These are phyloP conservation scores for Dictyostelium citrinum DNA, from an alignment of 78 protist species.

Conservation along the genomic window DNA sequence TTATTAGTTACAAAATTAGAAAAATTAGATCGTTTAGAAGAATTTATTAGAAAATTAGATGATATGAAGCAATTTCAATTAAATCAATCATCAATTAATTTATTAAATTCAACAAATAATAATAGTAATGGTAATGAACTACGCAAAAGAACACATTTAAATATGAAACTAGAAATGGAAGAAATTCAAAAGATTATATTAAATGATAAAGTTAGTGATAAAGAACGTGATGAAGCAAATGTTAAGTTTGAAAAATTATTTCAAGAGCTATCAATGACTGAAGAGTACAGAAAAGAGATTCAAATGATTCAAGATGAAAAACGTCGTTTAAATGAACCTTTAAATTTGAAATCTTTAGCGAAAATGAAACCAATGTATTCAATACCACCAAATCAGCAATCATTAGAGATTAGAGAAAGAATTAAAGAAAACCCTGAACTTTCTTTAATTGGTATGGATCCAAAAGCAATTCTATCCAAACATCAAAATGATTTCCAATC, in stretches of 20 bases:
- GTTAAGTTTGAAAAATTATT: slow-evolving; percentile 72
- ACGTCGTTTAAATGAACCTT: slow-evolving; percentile 51
- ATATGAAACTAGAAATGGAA: slow-evolving; percentile 60
- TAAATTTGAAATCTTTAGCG: slow-evolving; percentile 29
- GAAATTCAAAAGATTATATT: slow-evolving; percentile 47
- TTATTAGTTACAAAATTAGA: slow-evolving; percentile 67
- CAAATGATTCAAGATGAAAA: slow-evolving; percentile 42
- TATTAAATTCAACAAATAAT: background rate
- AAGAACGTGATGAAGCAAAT: slow-evolving; percentile 80
- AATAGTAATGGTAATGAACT: background rate
- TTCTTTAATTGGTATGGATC: slow-evolving; percentile 63
- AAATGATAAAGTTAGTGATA: slow-evolving; percentile 22
- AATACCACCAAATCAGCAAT: slow-evolving; percentile 1
- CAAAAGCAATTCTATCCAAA: slow-evolving; percentile 44
- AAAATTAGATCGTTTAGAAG: slow-evolving; percentile 78
- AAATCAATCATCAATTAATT: background rate
- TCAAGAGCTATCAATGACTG: slow-evolving; percentile 60
- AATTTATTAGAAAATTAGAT: slow-evolving; percentile 74
- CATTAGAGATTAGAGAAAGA: slow-evolving; percentile 27
- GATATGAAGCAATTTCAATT: slow-evolving; percentile 31
- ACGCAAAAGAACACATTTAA: slow-evolving; percentile 32
- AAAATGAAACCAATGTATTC: slow-evolving; percentile 31
- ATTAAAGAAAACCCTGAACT: slow-evolving; percentile 67
- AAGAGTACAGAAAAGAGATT: slow-evolving; percentile 60
- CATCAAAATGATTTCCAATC: slow-evolving; percentile 83